Evolutionary conservation across 148 eudicot species (phyloP).

Genomic region (Bassia scoparia): DNA sequence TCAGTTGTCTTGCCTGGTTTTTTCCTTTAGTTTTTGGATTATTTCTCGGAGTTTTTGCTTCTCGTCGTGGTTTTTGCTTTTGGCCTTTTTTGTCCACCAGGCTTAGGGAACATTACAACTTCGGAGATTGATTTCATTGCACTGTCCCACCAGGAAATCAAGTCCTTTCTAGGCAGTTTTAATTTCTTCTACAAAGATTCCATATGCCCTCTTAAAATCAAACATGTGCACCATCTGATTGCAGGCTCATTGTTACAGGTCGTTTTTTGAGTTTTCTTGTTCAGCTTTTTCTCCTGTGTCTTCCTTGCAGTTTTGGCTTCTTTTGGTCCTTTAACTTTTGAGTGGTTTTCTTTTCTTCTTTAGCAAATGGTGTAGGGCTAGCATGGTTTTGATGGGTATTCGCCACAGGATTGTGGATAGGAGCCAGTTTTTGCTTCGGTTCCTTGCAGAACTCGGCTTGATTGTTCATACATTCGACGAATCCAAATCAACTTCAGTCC

Average conservation of each 20-base stretch:
- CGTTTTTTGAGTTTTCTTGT: conserved; percentile 17
- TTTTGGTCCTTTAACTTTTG: conserved; percentile 12
- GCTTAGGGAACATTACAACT: conserved; percentile 19
- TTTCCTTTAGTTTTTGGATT: conserved; percentile 18
- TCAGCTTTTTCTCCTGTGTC: conserved; percentile 8
- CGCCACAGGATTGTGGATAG: conserved; percentile 24
- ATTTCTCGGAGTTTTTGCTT: conserved; percentile 21
- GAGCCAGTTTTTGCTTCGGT: conserved; percentile 34
- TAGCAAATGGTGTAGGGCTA: conserved; percentile 20
- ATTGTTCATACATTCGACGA: conserved; percentile 51
- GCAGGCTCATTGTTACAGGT: conserved; percentile 14
- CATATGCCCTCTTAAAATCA: conserved; percentile 37
- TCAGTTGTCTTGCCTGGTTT: conserved; percentile 1
- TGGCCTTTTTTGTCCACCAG: conserved; percentile 22
- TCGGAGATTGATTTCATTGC: conserved; percentile 36
- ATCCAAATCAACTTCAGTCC: conserved; percentile 42
- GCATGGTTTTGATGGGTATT: conserved; percentile 19
- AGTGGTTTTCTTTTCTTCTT: conserved; percentile 13
- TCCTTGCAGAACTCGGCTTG: conserved; percentile 36
- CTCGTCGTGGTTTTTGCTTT: conserved; percentile 13
- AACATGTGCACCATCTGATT: conserved; percentile 17
- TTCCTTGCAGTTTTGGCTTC: conserved; percentile 12
- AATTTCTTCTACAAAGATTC: conserved; percentile 46
- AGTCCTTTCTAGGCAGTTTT: conserved; percentile 41
- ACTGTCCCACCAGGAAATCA: conserved; percentile 45